These are phyloP conservation scores for Oryza glaberrima DNA, from an alignment of 176 grass and related monocot genomes.

Conservation along the genomic window DNA sequence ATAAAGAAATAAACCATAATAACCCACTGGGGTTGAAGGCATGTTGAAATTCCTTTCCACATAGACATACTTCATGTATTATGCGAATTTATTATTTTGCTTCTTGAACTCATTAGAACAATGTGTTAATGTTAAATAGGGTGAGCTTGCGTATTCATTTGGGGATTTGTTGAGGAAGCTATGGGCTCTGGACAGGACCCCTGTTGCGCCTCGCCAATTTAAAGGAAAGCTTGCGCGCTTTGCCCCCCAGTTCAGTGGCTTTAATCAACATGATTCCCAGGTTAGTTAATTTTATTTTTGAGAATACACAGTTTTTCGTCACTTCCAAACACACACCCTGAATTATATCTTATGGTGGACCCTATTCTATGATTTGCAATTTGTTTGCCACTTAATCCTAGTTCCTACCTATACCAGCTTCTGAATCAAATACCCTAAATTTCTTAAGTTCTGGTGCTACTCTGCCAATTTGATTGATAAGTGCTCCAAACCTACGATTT, in stretches of 20 bases:
- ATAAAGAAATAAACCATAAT: constrained; percentile 75
- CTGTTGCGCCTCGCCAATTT: constrained; percentile 72
- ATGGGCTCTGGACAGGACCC: constrained; percentile 77
- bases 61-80: constrained; percentile 27
- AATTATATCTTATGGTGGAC: neutral
- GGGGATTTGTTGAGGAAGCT: constrained; percentile 89
- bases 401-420: neutral
- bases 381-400: constrained; percentile 31
- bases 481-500: neutral
- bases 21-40: constrained; percentile 87
- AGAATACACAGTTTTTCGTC: neutral
- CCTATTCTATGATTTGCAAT: neutral
- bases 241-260: constrained; percentile 92
- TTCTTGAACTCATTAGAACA: constrained; percentile 17
- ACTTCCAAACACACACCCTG: neutral
- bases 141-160: constrained; percentile 88
- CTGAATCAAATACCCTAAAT: neutral
- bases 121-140: constrained; percentile 45
- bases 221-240: constrained; percentile 82
- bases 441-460: neutral
- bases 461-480: constrained; percentile 9
- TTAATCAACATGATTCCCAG: constrained; percentile 99
- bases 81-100: constrained; percentile 1
- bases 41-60: constrained; percentile 39
- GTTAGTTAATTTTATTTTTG: constrained; percentile 43